Evolutionary conservation across 2,329 filamentous ascomycete genomes (phyloP).

Genomic region (Ascochyta rabiei): DNA sequence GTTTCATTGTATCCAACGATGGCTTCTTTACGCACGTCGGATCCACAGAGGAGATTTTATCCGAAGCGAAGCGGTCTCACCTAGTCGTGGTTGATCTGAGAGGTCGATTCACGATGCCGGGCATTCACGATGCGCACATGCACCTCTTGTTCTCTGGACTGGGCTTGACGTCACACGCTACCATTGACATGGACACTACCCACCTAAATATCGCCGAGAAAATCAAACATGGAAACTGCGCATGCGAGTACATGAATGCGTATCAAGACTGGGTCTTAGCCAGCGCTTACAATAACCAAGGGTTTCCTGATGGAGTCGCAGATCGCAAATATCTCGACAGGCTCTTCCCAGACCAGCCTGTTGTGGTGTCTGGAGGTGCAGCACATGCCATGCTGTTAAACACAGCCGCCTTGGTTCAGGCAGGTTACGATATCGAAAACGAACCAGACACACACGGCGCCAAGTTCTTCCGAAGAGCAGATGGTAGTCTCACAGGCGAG

Average conservation of each 20-base stretch:
- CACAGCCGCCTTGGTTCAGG: conserved; percentile 14
- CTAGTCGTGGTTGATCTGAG: conserved; percentile 34
- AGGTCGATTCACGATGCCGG: conserved; percentile 45
- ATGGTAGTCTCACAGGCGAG: conserved; percentile 41
- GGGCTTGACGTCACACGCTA: conserved; percentile 31
- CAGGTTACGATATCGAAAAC: conserved; percentile 31
- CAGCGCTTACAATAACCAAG: conserved; percentile 14
- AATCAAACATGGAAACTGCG: conserved; percentile 33
- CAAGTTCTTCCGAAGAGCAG: conserved; percentile 26
- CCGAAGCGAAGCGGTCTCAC: conserved; percentile 16
- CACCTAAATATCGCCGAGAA: conserved; percentile 26
- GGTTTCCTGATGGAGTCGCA: conserved; percentile 21
- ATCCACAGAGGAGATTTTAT: conserved; percentile 26
- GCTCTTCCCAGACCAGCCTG: conserved; percentile 38
- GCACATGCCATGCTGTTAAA: conserved; percentile 33
- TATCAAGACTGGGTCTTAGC: conserved; percentile 35
- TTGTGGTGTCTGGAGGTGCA: conserved; percentile 37
- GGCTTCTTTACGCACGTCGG: conserved; percentile 37
- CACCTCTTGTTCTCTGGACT: conserved; percentile 41
- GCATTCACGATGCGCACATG: conserved; percentile 47
- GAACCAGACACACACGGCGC: conserved; percentile 29
- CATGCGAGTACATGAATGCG: conserved; percentile 34
- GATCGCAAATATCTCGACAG: conserved; percentile 32
- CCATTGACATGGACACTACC: conserved; percentile 34
- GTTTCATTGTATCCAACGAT: conserved; percentile 37